Conservation (phyloP, 176 grass and related monocot genomes). For the Carex littledalei region DNA sequence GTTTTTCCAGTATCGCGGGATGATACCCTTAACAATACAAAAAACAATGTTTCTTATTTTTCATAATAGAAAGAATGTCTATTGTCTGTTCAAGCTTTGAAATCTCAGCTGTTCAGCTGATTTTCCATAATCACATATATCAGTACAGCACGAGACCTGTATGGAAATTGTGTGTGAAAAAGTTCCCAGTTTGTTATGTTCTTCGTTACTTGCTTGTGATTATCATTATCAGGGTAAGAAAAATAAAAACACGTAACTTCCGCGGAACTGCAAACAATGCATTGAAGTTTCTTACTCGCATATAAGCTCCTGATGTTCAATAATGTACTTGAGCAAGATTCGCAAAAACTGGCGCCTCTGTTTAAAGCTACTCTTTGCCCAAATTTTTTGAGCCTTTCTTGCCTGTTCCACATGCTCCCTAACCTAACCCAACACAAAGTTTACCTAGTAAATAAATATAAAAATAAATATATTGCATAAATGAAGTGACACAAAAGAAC, state of each 20-base stretch:
- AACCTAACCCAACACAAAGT: constrained; percentile 45
- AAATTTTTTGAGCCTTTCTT: constrained; percentile 88
- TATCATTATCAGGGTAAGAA: background rate
- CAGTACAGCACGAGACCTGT: background rate
- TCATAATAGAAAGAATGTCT: background rate
- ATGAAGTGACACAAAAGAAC: background rate
- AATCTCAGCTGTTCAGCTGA: background rate
- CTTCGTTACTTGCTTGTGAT: background rate
- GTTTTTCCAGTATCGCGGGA: constrained; percentile 95
- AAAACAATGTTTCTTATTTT: background rate
- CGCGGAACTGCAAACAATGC: background rate
- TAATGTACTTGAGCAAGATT: constrained; percentile 97
- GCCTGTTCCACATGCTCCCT: constrained; percentile 86
- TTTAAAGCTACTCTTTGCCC: constrained; percentile 90
- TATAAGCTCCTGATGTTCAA: constrained; percentile 96
- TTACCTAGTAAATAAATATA: background rate
- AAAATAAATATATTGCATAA: background rate
- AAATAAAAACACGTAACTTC: background rate
- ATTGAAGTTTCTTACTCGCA: constrained; percentile 67
- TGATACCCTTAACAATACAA: constrained; percentile 51
- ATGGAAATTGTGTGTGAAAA: background rate
- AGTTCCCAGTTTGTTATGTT: background rate
- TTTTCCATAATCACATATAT: background rate
- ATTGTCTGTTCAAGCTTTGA: background rate
- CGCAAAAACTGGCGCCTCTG: constrained; percentile 87